Percentiles rank a stretch among this genome's conserved stretches.
Evolutionary conservation across 345 rosid species (phyloP).

Genomic region (Litchi chinensis): DNA sequence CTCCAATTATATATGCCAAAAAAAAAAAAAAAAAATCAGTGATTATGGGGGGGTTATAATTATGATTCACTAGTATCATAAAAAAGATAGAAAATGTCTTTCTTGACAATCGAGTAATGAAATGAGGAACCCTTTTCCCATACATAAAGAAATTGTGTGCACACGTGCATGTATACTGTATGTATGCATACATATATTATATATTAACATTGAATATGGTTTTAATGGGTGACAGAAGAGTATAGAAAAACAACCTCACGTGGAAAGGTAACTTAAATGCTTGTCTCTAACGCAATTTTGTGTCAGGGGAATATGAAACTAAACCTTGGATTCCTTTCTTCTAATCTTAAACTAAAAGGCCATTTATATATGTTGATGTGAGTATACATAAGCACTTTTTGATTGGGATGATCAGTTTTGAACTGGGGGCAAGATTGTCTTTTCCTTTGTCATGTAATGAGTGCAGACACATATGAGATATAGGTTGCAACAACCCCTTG

Average conservation of each 20-base stretch:
- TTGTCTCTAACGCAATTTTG: slow-evolving; percentile 45
- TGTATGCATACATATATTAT: neutral
- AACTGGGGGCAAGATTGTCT: slow-evolving; percentile 22
- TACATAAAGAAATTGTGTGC: slow-evolving; percentile 37
- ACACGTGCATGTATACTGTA: slow-evolving; percentile 40
- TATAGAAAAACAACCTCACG: slow-evolving; percentile 44
- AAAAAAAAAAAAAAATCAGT: slow-evolving; percentile 9
- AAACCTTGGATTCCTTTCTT: slow-evolving; percentile 52
- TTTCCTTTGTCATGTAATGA: slow-evolving; percentile 12
- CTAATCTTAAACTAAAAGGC: slow-evolving; percentile 25
- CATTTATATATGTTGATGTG: neutral
- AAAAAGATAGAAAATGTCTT: slow-evolving; percentile 12
- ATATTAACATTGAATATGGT: slow-evolving; percentile 3
- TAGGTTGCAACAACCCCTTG: too few species aligned
- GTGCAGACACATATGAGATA: slow-evolving; percentile 11
- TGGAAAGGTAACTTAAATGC: slow-evolving; percentile 43
- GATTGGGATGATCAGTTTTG: neutral
- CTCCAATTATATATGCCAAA: neutral
- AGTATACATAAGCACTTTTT: slow-evolving; percentile 19
- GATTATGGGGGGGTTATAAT: slow-evolving; percentile 1
- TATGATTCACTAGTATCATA: slow-evolving; percentile 13
- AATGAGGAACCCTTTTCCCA: slow-evolving; percentile 24
- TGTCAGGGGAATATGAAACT: slow-evolving; percentile 49
- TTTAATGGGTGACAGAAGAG: slow-evolving; percentile 21
- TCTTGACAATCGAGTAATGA: slow-evolving; percentile 30